Conservation (phyloP, 176 grass and related monocot genomes). For the Oryza glumipatula region DNA sequence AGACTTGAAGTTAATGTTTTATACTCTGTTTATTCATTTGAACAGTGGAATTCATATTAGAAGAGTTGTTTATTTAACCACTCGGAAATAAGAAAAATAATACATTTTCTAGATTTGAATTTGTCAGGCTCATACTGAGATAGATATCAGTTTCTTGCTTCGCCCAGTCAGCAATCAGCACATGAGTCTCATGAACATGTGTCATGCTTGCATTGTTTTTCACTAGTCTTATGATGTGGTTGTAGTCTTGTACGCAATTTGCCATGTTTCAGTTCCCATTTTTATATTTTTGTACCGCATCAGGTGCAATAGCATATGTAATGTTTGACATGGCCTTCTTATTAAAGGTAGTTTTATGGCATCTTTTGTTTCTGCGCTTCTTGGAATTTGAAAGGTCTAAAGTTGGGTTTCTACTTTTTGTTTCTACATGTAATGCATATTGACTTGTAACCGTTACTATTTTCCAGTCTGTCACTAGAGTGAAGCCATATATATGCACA, state of each 20-base stretch:
- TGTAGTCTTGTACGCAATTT: not conserved
- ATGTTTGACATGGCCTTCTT: constrained; percentile 8
- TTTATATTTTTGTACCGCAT: not conserved
- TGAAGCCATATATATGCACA: constrained; percentile 94
- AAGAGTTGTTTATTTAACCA: not conserved
- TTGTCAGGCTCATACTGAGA: not conserved
- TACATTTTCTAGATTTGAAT: not conserved
- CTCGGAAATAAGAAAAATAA: not conserved
- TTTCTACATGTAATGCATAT: not conserved
- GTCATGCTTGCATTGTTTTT: not conserved
- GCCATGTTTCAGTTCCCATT: not conserved
- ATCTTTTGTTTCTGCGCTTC: not conserved
- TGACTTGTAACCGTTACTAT: not conserved
- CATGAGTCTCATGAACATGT: not conserved
- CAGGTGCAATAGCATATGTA: not conserved
- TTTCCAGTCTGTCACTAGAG: constrained; percentile 74
- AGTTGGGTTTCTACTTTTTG: not conserved
- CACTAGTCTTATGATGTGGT: not conserved
- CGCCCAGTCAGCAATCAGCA: not conserved
- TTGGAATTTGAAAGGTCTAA: not conserved
- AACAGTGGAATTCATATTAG: not conserved
- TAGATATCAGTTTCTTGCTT: not conserved
- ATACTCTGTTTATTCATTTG: not conserved
- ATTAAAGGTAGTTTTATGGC: not conserved
- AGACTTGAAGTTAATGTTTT: constrained; percentile 6